phyloP scores from a whole-genome alignment of 2,329 filamentous ascomycete species.

The Talaromyces verruculosus region DNA sequence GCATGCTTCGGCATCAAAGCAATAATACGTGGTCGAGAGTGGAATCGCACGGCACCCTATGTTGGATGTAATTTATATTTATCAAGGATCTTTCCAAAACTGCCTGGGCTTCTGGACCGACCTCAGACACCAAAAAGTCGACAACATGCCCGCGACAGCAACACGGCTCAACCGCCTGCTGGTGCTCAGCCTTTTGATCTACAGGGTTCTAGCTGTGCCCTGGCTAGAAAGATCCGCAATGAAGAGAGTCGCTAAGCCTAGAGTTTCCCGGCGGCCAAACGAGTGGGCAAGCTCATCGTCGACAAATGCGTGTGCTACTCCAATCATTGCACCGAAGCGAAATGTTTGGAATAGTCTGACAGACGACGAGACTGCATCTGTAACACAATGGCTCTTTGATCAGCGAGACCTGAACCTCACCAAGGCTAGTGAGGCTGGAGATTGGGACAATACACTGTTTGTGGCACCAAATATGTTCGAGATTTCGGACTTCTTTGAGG shows the following conservation, averaged over 20 bases:
- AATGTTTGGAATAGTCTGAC: neutral
- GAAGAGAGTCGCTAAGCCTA: neutral
- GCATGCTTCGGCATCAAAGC: too few relatives aligned
- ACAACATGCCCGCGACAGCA: neutral
- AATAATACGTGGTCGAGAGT: neutral
- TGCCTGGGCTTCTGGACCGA: too few relatives aligned
- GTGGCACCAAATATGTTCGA: neutral
- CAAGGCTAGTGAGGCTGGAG: neutral
- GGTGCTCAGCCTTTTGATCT: neutral
- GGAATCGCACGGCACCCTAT: too few relatives aligned
- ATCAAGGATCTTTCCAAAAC: too few relatives aligned
- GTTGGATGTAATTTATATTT: too few relatives aligned
- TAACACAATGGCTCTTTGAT: conserved; percentile 9
- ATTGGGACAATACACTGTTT: conserved; percentile 9
- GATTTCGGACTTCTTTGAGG: neutral
- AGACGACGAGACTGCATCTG: neutral
- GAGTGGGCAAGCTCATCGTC: neutral
- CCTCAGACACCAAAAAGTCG: neutral
- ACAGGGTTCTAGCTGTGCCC: neutral
- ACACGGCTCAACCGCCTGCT: neutral
- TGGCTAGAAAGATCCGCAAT: neutral
- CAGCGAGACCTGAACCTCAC: conserved; percentile 13
- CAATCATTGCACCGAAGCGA: neutral
- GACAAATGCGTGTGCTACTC: neutral
- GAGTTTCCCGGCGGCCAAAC: neutral